Conservation (phyloP, 331 rosid species). For the Cydonia oblonga region DNA sequence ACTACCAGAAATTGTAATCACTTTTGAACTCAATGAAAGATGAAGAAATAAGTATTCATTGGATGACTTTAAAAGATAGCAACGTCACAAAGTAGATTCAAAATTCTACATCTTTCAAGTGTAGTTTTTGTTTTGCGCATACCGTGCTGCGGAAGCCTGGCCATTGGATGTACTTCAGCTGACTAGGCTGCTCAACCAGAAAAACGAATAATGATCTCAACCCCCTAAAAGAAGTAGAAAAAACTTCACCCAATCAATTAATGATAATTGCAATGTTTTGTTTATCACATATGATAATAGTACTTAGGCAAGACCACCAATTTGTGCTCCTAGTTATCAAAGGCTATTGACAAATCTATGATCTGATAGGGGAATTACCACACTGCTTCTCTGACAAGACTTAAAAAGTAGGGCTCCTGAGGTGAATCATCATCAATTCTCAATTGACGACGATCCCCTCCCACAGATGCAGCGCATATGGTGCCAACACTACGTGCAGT, state of each 20-base stretch:
- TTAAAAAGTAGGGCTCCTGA: conserved; percentile 51
- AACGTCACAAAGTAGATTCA: background rate
- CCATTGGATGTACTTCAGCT: conserved; percentile 84
- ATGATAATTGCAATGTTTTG: background rate
- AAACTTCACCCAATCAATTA: background rate
- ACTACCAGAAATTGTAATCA: background rate
- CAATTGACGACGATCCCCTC: conserved; percentile 29
- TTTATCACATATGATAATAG: background rate
- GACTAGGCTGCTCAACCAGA: conserved; percentile 87
- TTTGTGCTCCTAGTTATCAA: background rate
- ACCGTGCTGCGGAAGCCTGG: conserved; percentile 75
- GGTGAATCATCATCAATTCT: conserved; percentile 32
- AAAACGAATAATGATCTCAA: conserved; percentile 38
- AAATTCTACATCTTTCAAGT: background rate
- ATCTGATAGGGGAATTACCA: conserved; percentile 28
- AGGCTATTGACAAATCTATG: background rate
- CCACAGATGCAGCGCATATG: conserved; percentile 18
- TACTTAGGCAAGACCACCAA: background rate
- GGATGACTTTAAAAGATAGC: background rate
- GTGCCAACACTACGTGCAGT: conserved; percentile 12
- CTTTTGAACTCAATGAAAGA: background rate
- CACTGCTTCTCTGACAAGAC: conserved; percentile 32
- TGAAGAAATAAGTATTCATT: background rate
- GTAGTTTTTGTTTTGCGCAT: conserved; percentile 9
- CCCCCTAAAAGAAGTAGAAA: conserved; percentile 30